Evolutionary conservation across 345 rosid genomes (phyloP), one percentile per base, ranked within the genome.

Genomic region (Salix exigua): DNA sequence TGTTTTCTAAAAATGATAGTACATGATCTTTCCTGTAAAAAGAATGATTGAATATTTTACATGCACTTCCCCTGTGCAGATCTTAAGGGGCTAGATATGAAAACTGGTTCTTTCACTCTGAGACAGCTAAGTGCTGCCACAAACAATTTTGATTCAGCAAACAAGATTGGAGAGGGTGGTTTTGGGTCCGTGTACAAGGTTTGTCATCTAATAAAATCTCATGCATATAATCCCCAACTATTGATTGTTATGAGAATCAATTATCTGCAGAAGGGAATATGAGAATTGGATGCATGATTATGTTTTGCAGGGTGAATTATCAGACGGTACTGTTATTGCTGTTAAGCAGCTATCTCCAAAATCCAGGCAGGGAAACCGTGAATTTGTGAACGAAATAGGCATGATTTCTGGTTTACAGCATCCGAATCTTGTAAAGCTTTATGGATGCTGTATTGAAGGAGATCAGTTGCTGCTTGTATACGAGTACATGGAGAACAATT

Each of bases 281-380:
- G 11, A 62, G 31, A 14, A 3, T 33, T 26, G 13, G 33, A 55
- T 35, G 30, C 13, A 37, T 6, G 26, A 9, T 26, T 17, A 2
- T 58, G 33, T 19, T n/a, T 5, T 33, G 12, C 35, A 92, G 96
- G 97, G 96, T 46, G 75, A 67, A 66, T 70, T 88, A 80, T 28
- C 83, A 53, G 97, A 90, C 83, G 94, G 90, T 13, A 88, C 85
- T 60, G 70, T 80, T 19, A 76, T 90, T 72, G 97, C 92, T 21
- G 94, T 91, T 48, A 91, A 91, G 86, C 92, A 88, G 61, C 97
- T 88, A 48, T 91, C 97, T 58, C 81, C 97, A 1, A 88, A 85
- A 82, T 91, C 97, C 10, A 85, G 77, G 61, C 97, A 91, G 73
- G 97, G 94, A 61, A 89, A 90, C 80, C 85, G 90, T 21, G 94